Conservation (phyloP, 1,284 basidiomycete genomes). For the Chiua sp. region DNA sequence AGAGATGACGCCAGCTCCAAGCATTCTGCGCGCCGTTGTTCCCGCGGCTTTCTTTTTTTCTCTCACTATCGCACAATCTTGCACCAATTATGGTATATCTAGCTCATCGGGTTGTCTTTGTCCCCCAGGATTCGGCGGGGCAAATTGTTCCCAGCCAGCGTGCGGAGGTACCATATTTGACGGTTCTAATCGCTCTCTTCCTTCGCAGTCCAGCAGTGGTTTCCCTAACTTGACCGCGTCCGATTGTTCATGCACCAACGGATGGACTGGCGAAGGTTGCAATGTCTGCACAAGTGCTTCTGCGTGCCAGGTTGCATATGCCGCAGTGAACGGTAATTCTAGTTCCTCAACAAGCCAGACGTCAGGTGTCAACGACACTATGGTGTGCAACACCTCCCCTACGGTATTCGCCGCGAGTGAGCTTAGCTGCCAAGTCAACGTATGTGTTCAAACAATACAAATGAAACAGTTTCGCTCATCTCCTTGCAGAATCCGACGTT, state of each 20-base stretch:
- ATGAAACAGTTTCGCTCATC: slow-evolving; percentile 4
- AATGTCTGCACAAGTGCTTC: slow-evolving; percentile 70
- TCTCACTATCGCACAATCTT: slow-evolving; percentile 51
- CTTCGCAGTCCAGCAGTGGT: slow-evolving; percentile 43
- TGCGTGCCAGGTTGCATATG: slow-evolving; percentile 65
- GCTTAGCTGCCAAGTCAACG: slow-evolving; percentile 78
- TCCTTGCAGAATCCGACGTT: slow-evolving; percentile 74
- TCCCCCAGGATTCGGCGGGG: slow-evolving; percentile 78
- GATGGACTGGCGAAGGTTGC: slow-evolving; percentile 81
- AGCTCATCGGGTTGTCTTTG: slow-evolving; percentile 68
- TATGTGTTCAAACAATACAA: slow-evolving; percentile 43
- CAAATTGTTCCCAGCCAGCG: slow-evolving; percentile 68
- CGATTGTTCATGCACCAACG: slow-evolving; percentile 67
- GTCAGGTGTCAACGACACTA: slow-evolving; percentile 55
- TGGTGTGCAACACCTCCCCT: slow-evolving; percentile 67
- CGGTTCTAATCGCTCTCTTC: slow-evolving; percentile 59
- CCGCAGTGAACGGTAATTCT: slow-evolving; percentile 44
- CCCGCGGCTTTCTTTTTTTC: slow-evolving; percentile 18
- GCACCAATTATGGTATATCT: slow-evolving; percentile 70
- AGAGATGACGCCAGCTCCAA: slow-evolving; percentile 13
- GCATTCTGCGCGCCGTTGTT: slow-evolving; percentile 13
- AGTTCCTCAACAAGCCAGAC: slow-evolving; percentile 27
- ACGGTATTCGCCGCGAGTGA: slow-evolving; percentile 69
- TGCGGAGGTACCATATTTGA: slow-evolving; percentile 86
- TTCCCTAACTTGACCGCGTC: slow-evolving; percentile 67